phyloP scores from a whole-genome alignment of 2,329 filamentous ascomycete genomes.

The Trichoderma koningii region DNA sequence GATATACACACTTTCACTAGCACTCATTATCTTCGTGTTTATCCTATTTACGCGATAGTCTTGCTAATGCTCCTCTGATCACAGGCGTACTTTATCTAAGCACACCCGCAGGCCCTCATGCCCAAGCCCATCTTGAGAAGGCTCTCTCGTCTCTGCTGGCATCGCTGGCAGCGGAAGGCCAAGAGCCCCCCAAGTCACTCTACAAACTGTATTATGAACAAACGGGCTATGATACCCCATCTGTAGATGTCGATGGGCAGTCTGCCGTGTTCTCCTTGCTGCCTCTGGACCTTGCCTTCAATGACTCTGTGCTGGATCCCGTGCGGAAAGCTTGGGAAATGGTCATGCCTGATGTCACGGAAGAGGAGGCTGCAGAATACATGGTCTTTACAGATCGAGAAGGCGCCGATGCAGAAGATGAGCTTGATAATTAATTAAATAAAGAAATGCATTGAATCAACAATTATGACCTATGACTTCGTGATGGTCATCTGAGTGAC shows the following conservation, averaged over 20 bases:
- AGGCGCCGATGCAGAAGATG: slow-evolving; percentile 56
- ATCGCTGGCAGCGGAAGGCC: slow-evolving; percentile 35
- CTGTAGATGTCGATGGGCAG: slow-evolving; percentile 42
- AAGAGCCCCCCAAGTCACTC: slow-evolving; percentile 41
- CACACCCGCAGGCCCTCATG: slow-evolving; percentile 41
- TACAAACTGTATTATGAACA: slow-evolving; percentile 62
- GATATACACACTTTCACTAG: slow-evolving; percentile 54
- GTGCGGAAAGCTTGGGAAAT: slow-evolving; percentile 72
- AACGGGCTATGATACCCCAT: slow-evolving; percentile 35
- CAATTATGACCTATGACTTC: neutral
- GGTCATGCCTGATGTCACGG: slow-evolving; percentile 56
- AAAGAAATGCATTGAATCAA: neutral
- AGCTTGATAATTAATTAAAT: slow-evolving; percentile 46
- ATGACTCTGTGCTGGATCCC: slow-evolving; percentile 67
- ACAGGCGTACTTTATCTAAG: slow-evolving; percentile 43
- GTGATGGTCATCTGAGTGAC: too few relatives aligned
- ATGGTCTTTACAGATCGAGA: slow-evolving; percentile 80
- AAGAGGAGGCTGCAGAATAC: slow-evolving; percentile 56
- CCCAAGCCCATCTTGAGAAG: slow-evolving; percentile 43
- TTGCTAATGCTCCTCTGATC: slow-evolving; percentile 34
- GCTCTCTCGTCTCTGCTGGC: slow-evolving; percentile 48
- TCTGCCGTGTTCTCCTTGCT: slow-evolving; percentile 60
- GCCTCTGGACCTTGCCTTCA: slow-evolving; percentile 69
- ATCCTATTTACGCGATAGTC: neutral
- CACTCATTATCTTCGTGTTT: slow-evolving; percentile 12